These are phyloP conservation scores for Fusarium sp. DNA, from an alignment of 2,329 filamentous ascomycete species.

Conservation along the genomic window DNA sequence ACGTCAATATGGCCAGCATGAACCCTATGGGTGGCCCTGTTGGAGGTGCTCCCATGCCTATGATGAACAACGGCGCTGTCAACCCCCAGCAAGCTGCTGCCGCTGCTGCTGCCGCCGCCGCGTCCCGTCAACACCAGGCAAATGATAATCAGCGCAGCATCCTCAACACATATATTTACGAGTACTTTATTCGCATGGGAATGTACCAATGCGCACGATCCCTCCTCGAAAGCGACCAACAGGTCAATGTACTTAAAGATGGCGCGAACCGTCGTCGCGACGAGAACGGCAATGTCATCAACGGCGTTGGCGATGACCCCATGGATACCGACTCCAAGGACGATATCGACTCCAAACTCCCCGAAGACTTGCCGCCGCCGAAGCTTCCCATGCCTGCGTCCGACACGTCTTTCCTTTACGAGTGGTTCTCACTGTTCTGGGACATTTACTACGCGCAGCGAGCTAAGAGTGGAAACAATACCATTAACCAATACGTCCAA, in stretches of 20 bases:
- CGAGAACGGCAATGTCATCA: constrained; percentile 73
- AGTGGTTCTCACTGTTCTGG: constrained; percentile 99
- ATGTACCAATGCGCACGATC: constrained; percentile 87
- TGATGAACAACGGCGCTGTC: constrained; percentile 71
- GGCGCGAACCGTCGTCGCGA: constrained; percentile 75
- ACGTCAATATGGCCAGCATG: constrained; percentile 75
- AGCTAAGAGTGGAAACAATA: constrained; percentile 70
- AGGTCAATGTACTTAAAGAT: constrained; percentile 74
- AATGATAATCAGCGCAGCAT: constrained; percentile 64
- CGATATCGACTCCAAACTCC: constrained; percentile 77
- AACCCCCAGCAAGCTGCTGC: constrained; percentile 49
- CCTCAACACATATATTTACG: constrained; percentile 90
- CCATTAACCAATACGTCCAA: constrained; percentile 79
- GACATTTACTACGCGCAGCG: constrained; percentile 91
- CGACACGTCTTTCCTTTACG: constrained; percentile 88
- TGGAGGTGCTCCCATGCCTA: constrained; percentile 68
- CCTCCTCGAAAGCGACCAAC: constrained; percentile 74
- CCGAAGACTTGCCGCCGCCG: constrained; percentile 82
- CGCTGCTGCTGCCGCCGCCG: constrained; percentile 48
- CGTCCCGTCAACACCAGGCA: constrained; percentile 54
- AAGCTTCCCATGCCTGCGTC: constrained; percentile 72
- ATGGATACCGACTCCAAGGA: constrained; percentile 90
- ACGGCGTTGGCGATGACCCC: constrained; percentile 76
- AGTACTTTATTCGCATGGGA: constrained; percentile 87
- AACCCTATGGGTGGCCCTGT: constrained; percentile 75